Base-by-base conservation (phyloP, 163 green algal species). In the Scenedesmus sp. region DNA sequence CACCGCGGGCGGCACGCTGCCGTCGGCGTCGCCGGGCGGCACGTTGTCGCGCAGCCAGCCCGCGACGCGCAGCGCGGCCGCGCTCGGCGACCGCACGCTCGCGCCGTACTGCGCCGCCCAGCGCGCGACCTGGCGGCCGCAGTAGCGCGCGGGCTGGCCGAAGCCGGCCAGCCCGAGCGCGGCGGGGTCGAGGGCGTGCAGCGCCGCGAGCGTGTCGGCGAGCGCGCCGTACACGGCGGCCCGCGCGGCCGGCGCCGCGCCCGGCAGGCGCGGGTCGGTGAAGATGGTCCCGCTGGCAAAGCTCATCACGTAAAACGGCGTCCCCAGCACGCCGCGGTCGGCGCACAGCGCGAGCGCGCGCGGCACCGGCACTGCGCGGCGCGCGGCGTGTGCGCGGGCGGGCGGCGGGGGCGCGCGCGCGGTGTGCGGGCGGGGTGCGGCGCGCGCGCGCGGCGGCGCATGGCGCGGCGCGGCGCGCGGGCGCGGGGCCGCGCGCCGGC, bases 241-340 rank as follows among this genome's bases (percentile, higher is more conserved):
- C 13, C n/a, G 9, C 14, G 13, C 26, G 29, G 20, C 0, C 83
- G 78, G 4, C 26, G 11, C 36, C 86, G 24, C 45, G 67, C 53
- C 81, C 4, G 91, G 93, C 63, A 98, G 83, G 78, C 87, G 86
- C 11, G 91, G 89, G 75, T 98, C 87, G 13, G 85, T 72, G 63
- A 90, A 96, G 39, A 99, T 92, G 45, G 70, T 77, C 17, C 95
- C 94, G 48, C 90, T 33, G 10, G 97, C 93, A 85, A 93, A 90
- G 63, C 93, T 76, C 96, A 99, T 99, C 10, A 99, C 62, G 77
- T 98, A 99, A 64, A 99, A 99, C 11, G 90, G 87, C 2, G 95
- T 98, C 64, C 96, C 96, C 4, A 98, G 70, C 0, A 99, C 90
- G 2, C 44, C 34, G 0, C 71, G 0, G 51, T 98, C 91, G 9